Percentiles rank a stretch among this genome's conserved stretches.
These are phyloP conservation scores for Pleurotus djamor DNA, from an alignment of 768 basidiomycete genomes.

Conservation along the genomic window DNA sequence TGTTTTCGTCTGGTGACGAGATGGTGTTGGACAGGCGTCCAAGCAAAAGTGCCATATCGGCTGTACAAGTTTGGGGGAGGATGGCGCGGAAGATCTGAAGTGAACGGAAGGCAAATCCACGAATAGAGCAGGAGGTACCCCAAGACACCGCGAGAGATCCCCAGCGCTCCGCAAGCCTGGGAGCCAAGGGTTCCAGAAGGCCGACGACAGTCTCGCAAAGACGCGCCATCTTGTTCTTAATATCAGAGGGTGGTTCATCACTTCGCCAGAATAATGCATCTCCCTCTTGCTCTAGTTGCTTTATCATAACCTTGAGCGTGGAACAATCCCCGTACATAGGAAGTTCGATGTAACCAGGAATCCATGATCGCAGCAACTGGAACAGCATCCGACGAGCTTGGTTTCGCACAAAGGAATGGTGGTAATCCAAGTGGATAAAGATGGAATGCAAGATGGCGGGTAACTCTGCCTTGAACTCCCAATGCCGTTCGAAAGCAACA, in stretches of 20 bases:
- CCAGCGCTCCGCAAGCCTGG: conserved; percentile 72
- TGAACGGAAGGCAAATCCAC: conserved; percentile 83
- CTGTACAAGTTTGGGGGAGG: conserved; percentile 65
- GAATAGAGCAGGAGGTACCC: conserved; percentile 86
- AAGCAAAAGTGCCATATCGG: conserved; percentile 75
- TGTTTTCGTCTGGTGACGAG: conserved; percentile 70
- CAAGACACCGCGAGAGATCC: conserved; percentile 79
- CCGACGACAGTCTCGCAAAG: conserved; percentile 65
- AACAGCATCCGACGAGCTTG: conserved; percentile 80
- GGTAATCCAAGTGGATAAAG: conserved; percentile 82
- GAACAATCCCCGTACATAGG: conserved; percentile 46
- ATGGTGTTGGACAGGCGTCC: conserved; percentile 85
- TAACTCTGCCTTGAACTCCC: conserved; percentile 70
- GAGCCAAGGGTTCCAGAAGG: conserved; percentile 67
- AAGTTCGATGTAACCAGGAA: conserved; percentile 74
- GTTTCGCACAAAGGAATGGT: conserved; percentile 62
- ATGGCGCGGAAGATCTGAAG: conserved; percentile 88
- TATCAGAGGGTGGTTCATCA: conserved; percentile 53
- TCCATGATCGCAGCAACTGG: conserved; percentile 81
- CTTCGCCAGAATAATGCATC: conserved; percentile 69
- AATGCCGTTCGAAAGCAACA: conserved; percentile 70
- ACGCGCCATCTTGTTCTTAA: conserved; percentile 64
- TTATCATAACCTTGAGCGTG: conserved; percentile 48
- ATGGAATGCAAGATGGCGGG: conserved; percentile 77
- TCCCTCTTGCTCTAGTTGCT: conserved; percentile 56